Evolutionary conservation across 2,329 filamentous ascomycete species (phyloP), one percentile per base, ranked within the genome.

Genomic region (Beauveria medogensis): DNA sequence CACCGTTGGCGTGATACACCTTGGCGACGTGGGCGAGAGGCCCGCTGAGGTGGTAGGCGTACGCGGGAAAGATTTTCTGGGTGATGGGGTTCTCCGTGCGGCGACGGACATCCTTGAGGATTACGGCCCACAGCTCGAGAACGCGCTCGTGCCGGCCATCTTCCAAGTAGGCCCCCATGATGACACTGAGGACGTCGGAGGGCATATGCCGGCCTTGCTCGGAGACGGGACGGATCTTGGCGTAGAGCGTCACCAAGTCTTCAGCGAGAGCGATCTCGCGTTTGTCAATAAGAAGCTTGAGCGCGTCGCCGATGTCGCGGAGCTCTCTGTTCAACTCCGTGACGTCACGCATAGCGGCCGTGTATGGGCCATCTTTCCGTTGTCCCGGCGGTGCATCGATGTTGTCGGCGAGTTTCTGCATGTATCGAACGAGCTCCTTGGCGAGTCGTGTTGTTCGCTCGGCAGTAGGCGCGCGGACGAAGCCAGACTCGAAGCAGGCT

Each of bases 71-170:
- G 48, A 82, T 65, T 26, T 65, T 63, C 41, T 30, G 40, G 5
- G 58, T 60, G 28, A 28, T 22, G 3, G 64, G 56, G 6, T 66
- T 66, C 16, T 61, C 63, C 20, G 59, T 64, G 44, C 66, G 69
- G 34, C 59, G 64, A 59, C 66, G 67, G 28, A 86, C 71, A 1
- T 81, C 66, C 91, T 91, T 96, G 57, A 83, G 85, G 48, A 80
- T 72, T 64, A 83, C 80, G 20, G 93, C 85, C 91, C 91, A 96
- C 55, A 83, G 85, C 51, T 80, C 72, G 64, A 84, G 80, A 22
- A 93, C 85, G 56, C 83, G 79, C 5, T 81, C 75, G 65, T 84
- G 81, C 24, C 86, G 78, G 44, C 78, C 73, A 20, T 86, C 81
- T 56, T 79, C 75, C 48, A 84, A 75, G 68, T 89, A 82, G 0